phyloP scores from a whole-genome alignment of 805 yeast genomes.

The Maudiozyma serrabonitensis region DNA sequence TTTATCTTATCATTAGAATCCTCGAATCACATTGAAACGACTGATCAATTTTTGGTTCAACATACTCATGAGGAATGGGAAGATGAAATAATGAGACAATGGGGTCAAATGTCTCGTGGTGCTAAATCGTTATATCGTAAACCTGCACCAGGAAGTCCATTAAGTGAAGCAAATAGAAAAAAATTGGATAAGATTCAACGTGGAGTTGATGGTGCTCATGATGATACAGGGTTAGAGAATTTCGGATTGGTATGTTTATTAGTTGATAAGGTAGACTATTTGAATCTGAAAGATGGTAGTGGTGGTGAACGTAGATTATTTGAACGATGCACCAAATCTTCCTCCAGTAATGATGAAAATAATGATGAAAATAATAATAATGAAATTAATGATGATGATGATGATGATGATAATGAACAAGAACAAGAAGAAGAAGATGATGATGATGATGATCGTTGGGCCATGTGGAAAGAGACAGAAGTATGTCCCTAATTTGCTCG shows the following conservation, averaged over 20 bases:
- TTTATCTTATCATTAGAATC: conserved; percentile 31
- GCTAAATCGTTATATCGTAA: conserved; percentile 59
- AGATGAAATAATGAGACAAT: conserved; percentile 50
- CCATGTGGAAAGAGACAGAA: conserved; percentile 67
- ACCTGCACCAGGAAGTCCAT: conserved; percentile 58
- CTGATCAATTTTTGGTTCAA: not conserved
- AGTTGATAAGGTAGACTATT: conserved; percentile 60
- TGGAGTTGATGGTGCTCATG: conserved; percentile 74
- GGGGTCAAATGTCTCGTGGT: conserved; percentile 49
- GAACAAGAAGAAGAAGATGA: conserved; percentile 1
- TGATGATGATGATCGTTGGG: conserved; percentile 15
- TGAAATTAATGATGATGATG: not conserved
- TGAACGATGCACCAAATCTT: conserved; percentile 27
- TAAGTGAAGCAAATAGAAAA: conserved; percentile 46
- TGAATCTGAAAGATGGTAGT: conserved; percentile 44
- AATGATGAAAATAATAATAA: not conserved
- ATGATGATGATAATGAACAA: conserved; percentile 2
- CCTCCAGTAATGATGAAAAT: not conserved
- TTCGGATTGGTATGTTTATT: conserved; percentile 63
- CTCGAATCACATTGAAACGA: not conserved
- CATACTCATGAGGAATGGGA: conserved; percentile 47
- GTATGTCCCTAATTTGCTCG: conserved; percentile 51
- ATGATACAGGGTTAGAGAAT: conserved; percentile 51
- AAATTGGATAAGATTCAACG: conserved; percentile 61
- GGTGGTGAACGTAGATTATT: conserved; percentile 21